Conservation (phyloP, 495 filamentous ascomycete species). For the Geopyxis carbonaria region DNA sequence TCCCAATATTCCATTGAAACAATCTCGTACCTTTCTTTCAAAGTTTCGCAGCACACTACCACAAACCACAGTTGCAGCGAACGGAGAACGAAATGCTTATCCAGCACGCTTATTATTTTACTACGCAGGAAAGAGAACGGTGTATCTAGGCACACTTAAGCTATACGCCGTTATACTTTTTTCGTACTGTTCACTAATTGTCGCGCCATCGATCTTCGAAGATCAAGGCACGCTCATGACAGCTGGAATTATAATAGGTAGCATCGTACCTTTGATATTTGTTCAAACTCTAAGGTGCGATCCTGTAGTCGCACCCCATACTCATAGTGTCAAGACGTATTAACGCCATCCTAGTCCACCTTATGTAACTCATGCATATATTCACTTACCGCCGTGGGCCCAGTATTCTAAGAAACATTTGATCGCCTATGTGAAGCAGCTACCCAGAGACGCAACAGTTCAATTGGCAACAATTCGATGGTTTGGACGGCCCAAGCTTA, state of each 20-base stretch:
- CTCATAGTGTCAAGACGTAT: not conserved
- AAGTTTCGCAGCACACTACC: too few relatives aligned
- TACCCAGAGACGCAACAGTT: not conserved
- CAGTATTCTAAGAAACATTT: not conserved
- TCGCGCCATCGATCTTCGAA: not conserved
- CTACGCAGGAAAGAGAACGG: constrained; percentile 4
- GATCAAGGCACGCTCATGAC: not conserved
- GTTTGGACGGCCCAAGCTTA: constrained; percentile 1
- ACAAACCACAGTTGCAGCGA: too few relatives aligned
- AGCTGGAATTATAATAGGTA: not conserved
- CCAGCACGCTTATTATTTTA: constrained; percentile 2
- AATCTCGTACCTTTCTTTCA: too few relatives aligned
- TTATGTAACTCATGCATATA: constrained; percentile 2
- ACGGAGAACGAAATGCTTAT: too few relatives aligned
- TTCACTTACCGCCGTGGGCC: not conserved
- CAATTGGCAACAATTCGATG: constrained; percentile 2
- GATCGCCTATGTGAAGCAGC: not conserved
- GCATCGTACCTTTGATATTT: not conserved
- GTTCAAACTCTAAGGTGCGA: not conserved
- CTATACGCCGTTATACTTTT: constrained; percentile 4
- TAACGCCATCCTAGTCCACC: not conserved
- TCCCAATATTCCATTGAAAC: too few relatives aligned
- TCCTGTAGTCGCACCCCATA: not conserved
- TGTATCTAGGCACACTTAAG: constrained; percentile 3
- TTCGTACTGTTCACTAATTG: not conserved